Evolutionary conservation across 805 yeast species (phyloP).

Genomic region (Candida succiphila): DNA sequence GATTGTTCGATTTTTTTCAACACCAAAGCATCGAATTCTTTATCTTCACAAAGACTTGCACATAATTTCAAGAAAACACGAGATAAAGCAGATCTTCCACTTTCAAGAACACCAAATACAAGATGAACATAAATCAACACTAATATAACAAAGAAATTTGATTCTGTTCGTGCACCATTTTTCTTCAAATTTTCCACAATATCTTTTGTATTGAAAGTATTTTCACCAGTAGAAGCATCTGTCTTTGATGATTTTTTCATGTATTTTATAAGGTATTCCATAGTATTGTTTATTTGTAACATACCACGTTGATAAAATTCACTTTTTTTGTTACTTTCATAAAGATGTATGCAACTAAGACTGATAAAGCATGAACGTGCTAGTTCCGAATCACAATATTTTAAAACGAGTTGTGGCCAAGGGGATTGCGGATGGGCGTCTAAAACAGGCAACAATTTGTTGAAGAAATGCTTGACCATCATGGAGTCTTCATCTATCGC

Average conservation of each 20-base stretch:
- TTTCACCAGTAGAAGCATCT: not conserved
- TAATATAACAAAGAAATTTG: slow-evolving; percentile 37
- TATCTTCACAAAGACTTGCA: slow-evolving; percentile 38
- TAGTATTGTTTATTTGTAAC: slow-evolving; percentile 43
- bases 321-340: slow-evolving; percentile 41
- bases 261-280: slow-evolving; percentile 41
- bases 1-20: slow-evolving; percentile 38
- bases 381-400: slow-evolving; percentile 47
- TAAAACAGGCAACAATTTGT: slow-evolving; percentile 38
- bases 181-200: slow-evolving; percentile 28
- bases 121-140: slow-evolving; percentile 45
- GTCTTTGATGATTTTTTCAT: slow-evolving; percentile 16
- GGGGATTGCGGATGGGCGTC: slow-evolving; percentile 55
- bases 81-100: slow-evolving; percentile 42
- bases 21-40: slow-evolving; percentile 28
- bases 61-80: slow-evolving; percentile 39
- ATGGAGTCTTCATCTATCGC: slow-evolving; percentile 46
- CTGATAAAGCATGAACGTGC: slow-evolving; percentile 51
- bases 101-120: slow-evolving; percentile 41
- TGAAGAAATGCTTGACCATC: slow-evolving; percentile 47
- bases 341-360: slow-evolving; percentile 46
- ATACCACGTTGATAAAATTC: slow-evolving; percentile 44
- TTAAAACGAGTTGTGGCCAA: slow-evolving; percentile 50
- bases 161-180: slow-evolving; percentile 24
- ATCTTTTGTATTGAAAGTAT: not conserved